Evolutionary conservation across 2,329 filamentous ascomycete genomes (phyloP), one percentile per base, ranked within the genome.

Genomic region (Epichloe elymi): DNA sequence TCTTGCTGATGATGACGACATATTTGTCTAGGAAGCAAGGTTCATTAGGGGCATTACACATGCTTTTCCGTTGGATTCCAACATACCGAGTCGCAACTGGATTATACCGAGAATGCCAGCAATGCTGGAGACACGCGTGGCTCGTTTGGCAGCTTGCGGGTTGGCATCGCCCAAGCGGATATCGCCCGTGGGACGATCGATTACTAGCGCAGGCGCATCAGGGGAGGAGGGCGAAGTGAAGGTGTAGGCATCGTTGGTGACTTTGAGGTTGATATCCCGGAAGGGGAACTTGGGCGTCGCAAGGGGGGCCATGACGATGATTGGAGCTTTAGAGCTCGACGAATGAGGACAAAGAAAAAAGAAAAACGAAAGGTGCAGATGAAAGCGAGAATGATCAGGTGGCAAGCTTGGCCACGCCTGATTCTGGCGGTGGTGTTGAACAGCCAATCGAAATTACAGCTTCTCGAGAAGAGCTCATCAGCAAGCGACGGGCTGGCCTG

Each of bases 191-290:
- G 93, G 93, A 50, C 93, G 82, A 63, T 97, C 93, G 57, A 98
- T 79, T 14, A 95, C 82, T 48, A 98, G 76, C 10, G 88, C 88
- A 14, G 88, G 88, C 30, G 90, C 85, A 69, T 90, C 82, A 55
- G 90, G 89, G 3, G 89, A 91, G 0, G 93, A 97, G 30, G 93
- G 93, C 30, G 93, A 98, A 39, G 88, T 90, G 70, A 98, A 98
- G 61, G 89, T 88, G 75, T 98, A 98, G 65, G 93, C 85, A 61
- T 91, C 88, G 61, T 87, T 77, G 49, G 91, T 89, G 58, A 89
- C 86, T 69, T 95, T 89, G 67, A 98, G 82, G 68, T 97, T 98
- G 74, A 97, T 94, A 74, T 98, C 93, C 65, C 91, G 82, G 70
- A 90, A 98, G 20, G 91, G 93, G 59, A 80, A 69, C 57, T 66